Base-by-base conservation (phyloP, 2,329 filamentous ascomycete species). In the Xylaria polymorpha region DNA sequence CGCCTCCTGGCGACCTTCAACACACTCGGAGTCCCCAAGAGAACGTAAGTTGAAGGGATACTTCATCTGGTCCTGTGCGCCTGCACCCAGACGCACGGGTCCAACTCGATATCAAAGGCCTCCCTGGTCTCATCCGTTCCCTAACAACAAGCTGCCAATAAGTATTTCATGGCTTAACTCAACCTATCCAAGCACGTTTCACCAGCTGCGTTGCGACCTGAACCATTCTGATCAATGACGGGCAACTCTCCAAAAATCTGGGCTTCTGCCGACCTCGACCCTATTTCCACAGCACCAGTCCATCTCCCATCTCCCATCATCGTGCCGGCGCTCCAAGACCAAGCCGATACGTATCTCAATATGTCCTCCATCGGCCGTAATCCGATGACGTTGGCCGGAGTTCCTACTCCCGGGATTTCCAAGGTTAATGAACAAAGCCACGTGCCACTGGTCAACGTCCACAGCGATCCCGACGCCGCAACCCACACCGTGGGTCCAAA, bases 221-320 rank as follows among this genome's bases (percentile, higher is more conserved):
- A 15, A 7, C 48, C 29, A 29, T 48, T 46, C 50, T 63, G 20
- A 35, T 73, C 81, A 82, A 86, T 87, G 85, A 81, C 81, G 76
- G 82, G 83, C 70, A 79, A 77, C 69, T 79, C 83, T 67, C 83
- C 83, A 56, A 80, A 84, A 76, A 75, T 86, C 71, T 82, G 85
- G 82, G 85, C 85, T 74, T 82, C 85, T 74, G 85, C 85, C 79
- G 81, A 84, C 77, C 80, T 88, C 66, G 86, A 82, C 57, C 85
- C 85, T 14, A 76, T 87, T 59, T 87, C 85, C 61, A 86, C 85
- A 57, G 79, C 83, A 66, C 81, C 84, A 66, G 75, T 85, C 68
- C 81, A 86, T 72, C 81, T 81, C 57, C 80, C 83, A 65, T 83
- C 84, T 32, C 79, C 85, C 55, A 78, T 83, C 64, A 80, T 84